Base-by-base conservation (phyloP, 257 asterid species). In the Jasminum sambac region DNA sequence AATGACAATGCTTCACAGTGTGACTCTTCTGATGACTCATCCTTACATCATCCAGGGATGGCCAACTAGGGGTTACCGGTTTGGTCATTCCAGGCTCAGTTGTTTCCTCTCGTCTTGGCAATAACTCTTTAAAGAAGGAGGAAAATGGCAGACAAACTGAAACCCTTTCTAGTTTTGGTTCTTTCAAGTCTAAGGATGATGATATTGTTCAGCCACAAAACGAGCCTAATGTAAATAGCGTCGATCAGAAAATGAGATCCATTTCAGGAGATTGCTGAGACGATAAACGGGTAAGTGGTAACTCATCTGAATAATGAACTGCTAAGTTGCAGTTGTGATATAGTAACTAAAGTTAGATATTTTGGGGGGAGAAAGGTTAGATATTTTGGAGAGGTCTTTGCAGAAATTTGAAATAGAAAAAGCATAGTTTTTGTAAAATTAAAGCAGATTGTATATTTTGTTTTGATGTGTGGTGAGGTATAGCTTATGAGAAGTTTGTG, bases 1-100 rank as follows among this genome's bases (percentile, higher is more conserved):
- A 79, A 70, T 55, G 67, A 77, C 11, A 24, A 30, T 8, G 30
- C 17, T 46, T 57, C 57, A 46, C 79, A 67, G 19, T 50, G 24
- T 12, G 83, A 74, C 58, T 76, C 79, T 69, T 79, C 82, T 6
- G 86, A 74, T 21, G 86, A 80, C 9, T 84, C 77, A 40, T 78
- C 87, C 69, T 46, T 59, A 42, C 78, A 37, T 77, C 88, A 48
- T 24, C 85, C 13, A 9, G 41, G 40, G 82, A 75, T 68, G 26
- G 75, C 34, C 65, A 72, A 19, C 48, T 11, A 46, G 77, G 55
- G 24, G 85, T 50, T 64, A 12, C 72, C 38, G 75, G 44, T 72
- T 72, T 83, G 74, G 74, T 14, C 63, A 63, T 42, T 62, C 66
- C 74, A 37, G 50, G 76, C 63, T 69, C 76, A 2, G 70, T 59